These are phyloP conservation scores for Pichia norvegensis DNA, from an alignment of 1,139 yeast genomes.

Conservation along the genomic window DNA sequence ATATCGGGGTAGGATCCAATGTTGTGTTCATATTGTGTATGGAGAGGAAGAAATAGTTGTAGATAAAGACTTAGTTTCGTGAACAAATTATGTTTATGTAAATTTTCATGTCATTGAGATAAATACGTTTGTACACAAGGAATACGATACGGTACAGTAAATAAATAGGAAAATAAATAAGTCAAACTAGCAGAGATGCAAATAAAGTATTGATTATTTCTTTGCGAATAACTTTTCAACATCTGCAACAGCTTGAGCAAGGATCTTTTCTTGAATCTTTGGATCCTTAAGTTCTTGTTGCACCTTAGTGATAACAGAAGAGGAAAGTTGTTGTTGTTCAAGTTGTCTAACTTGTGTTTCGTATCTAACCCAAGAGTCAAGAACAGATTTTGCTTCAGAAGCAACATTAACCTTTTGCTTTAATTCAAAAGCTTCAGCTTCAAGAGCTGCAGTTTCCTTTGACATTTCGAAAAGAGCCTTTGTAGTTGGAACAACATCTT, in stretches of 20 bases:
- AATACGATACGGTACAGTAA: not conserved
- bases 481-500: conserved; percentile 88
- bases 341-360: conserved; percentile 94
- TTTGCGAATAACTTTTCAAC: conserved; percentile 71
- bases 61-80: too few species aligned
- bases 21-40: not conserved
- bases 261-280: conserved; percentile 88
- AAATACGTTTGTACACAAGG: not conserved
- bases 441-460: conserved; percentile 92
- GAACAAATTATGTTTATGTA: not conserved
- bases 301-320: conserved; percentile 81
- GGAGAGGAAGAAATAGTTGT: too few species aligned
- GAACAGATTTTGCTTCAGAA: conserved; percentile 83
- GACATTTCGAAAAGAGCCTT: conserved; percentile 87
- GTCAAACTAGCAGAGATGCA: not conserved
- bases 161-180: not conserved
- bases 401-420: conserved; percentile 88
- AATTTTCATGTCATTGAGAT: not conserved
- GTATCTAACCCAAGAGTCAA: conserved; percentile 98
- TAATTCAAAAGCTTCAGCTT: conserved; percentile 87
- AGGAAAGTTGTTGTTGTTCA: conserved; percentile 88
- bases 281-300: conserved; percentile 78
- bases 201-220: conserved; percentile 18
- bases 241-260: conserved; percentile 86
- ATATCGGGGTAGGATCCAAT: conserved; percentile 6